Evolutionary conservation across 2,329 filamentous ascomycete genomes (phyloP).

Genomic region (Boeremia lycopersici): DNA sequence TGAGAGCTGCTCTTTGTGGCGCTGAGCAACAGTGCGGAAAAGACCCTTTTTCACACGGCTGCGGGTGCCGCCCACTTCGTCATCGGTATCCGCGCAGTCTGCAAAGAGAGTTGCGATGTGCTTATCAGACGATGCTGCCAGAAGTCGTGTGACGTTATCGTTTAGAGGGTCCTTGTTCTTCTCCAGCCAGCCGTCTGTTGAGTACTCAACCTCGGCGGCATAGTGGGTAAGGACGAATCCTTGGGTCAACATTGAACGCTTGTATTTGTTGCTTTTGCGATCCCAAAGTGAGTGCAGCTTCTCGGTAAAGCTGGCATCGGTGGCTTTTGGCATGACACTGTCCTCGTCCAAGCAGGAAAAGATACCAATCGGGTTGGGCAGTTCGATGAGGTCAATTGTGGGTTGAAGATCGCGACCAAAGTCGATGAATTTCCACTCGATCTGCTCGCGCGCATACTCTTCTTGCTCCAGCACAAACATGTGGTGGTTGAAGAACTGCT

Average conservation of each 20-base stretch:
- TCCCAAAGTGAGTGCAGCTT: constrained; percentile 98
- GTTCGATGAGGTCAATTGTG: constrained; percentile 95
- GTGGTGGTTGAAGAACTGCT: constrained; percentile 99
- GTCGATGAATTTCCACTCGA: constrained; percentile 99
- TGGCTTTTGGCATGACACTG: constrained; percentile 98
- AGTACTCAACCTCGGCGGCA: constrained; percentile 96
- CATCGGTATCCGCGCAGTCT: constrained; percentile 84
- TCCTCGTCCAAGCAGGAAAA: constrained; percentile 98
- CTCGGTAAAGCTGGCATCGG: constrained; percentile 94
- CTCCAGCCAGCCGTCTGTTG: constrained; percentile 91
- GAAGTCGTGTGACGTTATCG: constrained; percentile 90
- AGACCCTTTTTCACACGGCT: constrained; percentile 95
- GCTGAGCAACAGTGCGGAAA: constrained; percentile 94
- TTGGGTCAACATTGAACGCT: constrained; percentile 82
- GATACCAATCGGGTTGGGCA: constrained; percentile 96
- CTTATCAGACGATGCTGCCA: constrained; percentile 79
- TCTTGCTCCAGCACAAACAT: constrained; percentile 99
- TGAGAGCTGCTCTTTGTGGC: constrained; percentile 98
- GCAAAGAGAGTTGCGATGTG: constrained; percentile 85
- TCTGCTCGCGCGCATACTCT: constrained; percentile 95
- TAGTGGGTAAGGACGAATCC: constrained; percentile 98
- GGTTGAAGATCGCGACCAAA: constrained; percentile 97
- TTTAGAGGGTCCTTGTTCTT: constrained; percentile 99
- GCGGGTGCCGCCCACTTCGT: constrained; percentile 68
- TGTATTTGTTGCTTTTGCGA: constrained; percentile 92